These are phyloP conservation scores for Zizania palustris DNA, from an alignment of 202 grass and related monocot species.

Conservation along the genomic window DNA sequence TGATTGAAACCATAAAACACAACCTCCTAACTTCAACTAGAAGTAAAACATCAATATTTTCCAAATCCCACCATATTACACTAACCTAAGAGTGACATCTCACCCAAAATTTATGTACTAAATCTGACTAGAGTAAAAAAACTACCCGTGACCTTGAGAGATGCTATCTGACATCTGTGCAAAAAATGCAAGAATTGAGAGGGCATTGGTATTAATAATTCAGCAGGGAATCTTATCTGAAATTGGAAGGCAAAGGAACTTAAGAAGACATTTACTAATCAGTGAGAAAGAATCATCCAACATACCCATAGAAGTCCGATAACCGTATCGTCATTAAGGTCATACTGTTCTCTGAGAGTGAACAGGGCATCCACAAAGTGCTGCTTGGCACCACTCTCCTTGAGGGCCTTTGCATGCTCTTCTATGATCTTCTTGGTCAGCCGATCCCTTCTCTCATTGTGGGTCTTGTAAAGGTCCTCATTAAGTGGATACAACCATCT, in stretches of 20 bases:
- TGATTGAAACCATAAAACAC: constrained; percentile 32
- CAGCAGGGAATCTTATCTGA: constrained; percentile 7
- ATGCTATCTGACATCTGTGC: constrained; percentile 13
- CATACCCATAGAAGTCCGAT: constrained; percentile 95
- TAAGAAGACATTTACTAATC: not conserved
- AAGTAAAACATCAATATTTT: constrained; percentile 46
- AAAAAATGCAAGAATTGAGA: constrained; percentile 19
- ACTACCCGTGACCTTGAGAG: not conserved
- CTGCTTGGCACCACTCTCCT: constrained; percentile 75
- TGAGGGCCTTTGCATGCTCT: constrained; percentile 72
- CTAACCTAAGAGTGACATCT: constrained; percentile 43
- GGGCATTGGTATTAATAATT: constrained; percentile 2
- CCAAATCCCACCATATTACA: constrained; percentile 42
- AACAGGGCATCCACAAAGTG: constrained; percentile 94
- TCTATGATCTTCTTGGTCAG: constrained; percentile 90
- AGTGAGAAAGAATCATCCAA: constrained; percentile 3
- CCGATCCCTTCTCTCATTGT: constrained; percentile 70
- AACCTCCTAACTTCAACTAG: constrained; percentile 22
- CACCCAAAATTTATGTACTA: constrained; percentile 35
- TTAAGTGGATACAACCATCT: constrained; percentile 88
- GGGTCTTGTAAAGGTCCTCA: constrained; percentile 78
- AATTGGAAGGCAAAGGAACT: constrained; percentile 7
- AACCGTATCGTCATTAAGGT: constrained; percentile 88
- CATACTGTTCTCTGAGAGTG: constrained; percentile 78
- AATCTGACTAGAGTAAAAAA: constrained; percentile 28